Percentiles rank a stretch among this genome's conserved stretches.
Conservation (phyloP, 495 filamentous ascomycete genomes). For the Daldinia grandis region DNA sequence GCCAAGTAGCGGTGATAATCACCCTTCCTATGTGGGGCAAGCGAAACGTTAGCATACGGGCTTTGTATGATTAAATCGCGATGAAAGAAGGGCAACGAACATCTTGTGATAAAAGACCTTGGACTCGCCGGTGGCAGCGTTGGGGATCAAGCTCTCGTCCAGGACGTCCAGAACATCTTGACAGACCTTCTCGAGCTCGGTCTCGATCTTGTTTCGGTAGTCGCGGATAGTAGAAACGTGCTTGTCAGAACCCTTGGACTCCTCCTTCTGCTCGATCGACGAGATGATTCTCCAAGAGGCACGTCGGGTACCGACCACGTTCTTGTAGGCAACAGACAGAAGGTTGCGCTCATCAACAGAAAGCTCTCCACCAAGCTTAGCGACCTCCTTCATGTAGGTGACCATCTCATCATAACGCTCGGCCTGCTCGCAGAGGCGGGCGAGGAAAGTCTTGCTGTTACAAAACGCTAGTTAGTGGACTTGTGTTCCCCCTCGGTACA, state of each 20-base stretch:
- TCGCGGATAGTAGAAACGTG: constrained; percentile 95
- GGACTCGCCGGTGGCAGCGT: constrained; percentile 97
- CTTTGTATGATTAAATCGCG: neutral
- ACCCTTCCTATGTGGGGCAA: constrained; percentile 80
- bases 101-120: constrained; percentile 99
- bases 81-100: constrained; percentile 61
- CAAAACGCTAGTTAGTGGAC: constrained; percentile 49
- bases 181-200: constrained; percentile 97
- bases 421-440: constrained; percentile 99
- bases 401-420: constrained; percentile 99
- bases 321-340: constrained; percentile 99
- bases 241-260: constrained; percentile 98
- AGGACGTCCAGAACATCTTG: constrained; percentile 97
- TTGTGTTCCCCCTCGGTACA: constrained; percentile 21
- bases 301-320: constrained; percentile 97
- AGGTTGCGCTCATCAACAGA: constrained; percentile 99
- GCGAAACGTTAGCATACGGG: constrained; percentile 26
- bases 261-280: constrained; percentile 99
- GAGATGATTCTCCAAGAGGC: constrained; percentile 99
- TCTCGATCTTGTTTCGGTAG: constrained; percentile 99
- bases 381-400: constrained; percentile 99
- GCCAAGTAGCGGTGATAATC: constrained; percentile 99
- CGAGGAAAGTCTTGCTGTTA: constrained; percentile 98
- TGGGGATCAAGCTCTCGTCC: constrained; percentile 94
- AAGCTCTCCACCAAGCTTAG: constrained; percentile 97